Evolutionary conservation across 2,329 filamentous ascomycete genomes (phyloP), one percentile per base, ranked within the genome.

Genomic region (Colletotrichum sp.): DNA sequence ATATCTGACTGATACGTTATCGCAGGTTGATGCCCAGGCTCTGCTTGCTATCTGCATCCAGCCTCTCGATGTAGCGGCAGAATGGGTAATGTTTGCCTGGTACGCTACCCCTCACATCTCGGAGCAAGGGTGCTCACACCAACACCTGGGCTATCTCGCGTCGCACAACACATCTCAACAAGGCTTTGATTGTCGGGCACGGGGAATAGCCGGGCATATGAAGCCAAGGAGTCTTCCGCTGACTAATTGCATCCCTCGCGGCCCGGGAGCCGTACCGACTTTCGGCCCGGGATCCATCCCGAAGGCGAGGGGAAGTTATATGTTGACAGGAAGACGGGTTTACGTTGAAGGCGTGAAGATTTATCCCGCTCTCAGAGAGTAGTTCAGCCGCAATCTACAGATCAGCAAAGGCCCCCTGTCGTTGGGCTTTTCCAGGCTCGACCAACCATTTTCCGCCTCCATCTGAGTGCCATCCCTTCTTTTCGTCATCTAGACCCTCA

Each of bases 241-340:
- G 43, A 13, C 12, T 21, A 21, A 52, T 52, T 13, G n/a, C 43
- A 24, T 52, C n/a, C 3, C 10, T 21, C 6, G 16, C 43, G 43
- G 43, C 43, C 43, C 43, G 43, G 43, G 43, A 21, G 10, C 43
- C 43, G 43, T 52, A 12, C 24, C 24, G 55, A 16, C 8, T 18
- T 24, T 26, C 55, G 55, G 21, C 26, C 55, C 55, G 55, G 5
- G 55, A 58, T 28, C 55, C 55, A 18, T 58, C 15, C 55, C 55
- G 55, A 18, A 28, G 16, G 13, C 7, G 24, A 52, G 43, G 43
- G 43, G 43, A 3, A 48, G 18, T 5, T 12, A 10, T n/a, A n/a
- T 6, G 18, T 43, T n/a, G 18, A 18, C 38, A 43, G 9, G 1
- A 5, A 0, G 18, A 6, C 8, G 38, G 5, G 1, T 12, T 5